Conservation (phyloP, 345 rosid species). For the Kernera saxatilis region DNA sequence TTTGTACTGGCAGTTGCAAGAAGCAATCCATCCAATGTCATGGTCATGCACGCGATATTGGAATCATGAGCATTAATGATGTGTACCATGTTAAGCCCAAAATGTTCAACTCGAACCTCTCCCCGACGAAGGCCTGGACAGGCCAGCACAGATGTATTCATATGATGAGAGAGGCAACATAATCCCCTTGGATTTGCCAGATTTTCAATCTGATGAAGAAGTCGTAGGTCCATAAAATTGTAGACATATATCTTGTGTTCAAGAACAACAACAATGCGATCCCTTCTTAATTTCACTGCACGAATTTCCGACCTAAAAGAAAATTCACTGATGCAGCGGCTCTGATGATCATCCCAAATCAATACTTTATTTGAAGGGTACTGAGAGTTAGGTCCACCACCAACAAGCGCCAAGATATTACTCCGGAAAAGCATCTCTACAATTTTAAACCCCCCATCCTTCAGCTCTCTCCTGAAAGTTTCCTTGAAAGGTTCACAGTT, state of each 20-base stretch:
- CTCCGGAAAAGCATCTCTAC: conserved; percentile 93
- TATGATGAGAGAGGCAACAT: conserved; percentile 80
- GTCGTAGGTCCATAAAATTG: conserved; percentile 65
- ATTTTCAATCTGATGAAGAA: conserved; percentile 86
- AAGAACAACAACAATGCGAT: conserved; percentile 72
- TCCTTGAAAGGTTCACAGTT: conserved; percentile 80
- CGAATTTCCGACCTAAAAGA: conserved; percentile 76
- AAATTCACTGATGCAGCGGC: conserved; percentile 78
- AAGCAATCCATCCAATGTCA: conserved; percentile 85
- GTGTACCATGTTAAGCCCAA: conserved; percentile 69
- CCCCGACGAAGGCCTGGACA: conserved; percentile 83
- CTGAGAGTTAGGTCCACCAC: conserved; percentile 61
- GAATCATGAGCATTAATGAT: conserved; percentile 76
- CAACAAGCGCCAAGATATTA: conserved; percentile 86
- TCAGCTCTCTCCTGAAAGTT: conserved; percentile 59
- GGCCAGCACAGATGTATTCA: conserved; percentile 73
- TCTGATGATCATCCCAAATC: conserved; percentile 91
- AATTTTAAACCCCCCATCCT: conserved; percentile 68
- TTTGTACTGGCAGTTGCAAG: conserved; percentile 89
- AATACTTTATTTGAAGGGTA: conserved; percentile 78
- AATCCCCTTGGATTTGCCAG: conserved; percentile 74
- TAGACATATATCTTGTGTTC: conserved; percentile 85
- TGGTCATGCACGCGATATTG: conserved; percentile 65
- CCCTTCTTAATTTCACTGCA: conserved; percentile 68
- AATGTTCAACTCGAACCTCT: conserved; percentile 76